Evolutionary conservation across 2,329 filamentous ascomycete species (phyloP).

Genomic region (Sarocladiaceae sp.): DNA sequence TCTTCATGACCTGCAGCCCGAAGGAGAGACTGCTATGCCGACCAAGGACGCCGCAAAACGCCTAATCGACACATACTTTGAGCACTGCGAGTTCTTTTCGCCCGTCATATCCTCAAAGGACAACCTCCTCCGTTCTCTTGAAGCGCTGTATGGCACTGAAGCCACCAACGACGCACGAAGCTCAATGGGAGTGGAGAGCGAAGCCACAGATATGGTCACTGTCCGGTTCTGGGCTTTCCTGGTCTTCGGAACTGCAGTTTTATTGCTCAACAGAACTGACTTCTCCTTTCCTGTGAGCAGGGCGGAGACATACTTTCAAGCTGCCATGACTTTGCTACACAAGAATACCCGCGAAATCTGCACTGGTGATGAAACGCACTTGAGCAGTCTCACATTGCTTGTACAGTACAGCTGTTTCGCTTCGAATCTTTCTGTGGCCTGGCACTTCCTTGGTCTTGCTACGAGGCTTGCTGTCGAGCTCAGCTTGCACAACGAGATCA

Average conservation of each 20-base stretch:
- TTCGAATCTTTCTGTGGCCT: slow-evolving; percentile 13
- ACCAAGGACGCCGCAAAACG: slow-evolving; percentile 6
- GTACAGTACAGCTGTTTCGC: slow-evolving; percentile 13
- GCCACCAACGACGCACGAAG: background rate
- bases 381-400: slow-evolving; percentile 13
- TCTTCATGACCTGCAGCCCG: slow-evolving; percentile 13
- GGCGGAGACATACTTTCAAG: slow-evolving; percentile 13
- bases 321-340: slow-evolving; percentile 10
- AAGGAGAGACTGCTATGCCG: slow-evolving; percentile 12
- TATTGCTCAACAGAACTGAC: slow-evolving; percentile 14
- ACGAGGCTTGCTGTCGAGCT: slow-evolving; percentile 13
- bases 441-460: slow-evolving; percentile 15
- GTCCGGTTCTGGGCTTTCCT: slow-evolving; percentile 11
- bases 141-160: slow-evolving; percentile 9
- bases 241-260: slow-evolving; percentile 12
- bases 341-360: slow-evolving; percentile 10
- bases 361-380: slow-evolving; percentile 13
- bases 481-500: slow-evolving; percentile 11
- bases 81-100: slow-evolving; percentile 24
- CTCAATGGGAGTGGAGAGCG: background rate
- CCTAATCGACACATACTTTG: slow-evolving; percentile 21
- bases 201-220: background rate
- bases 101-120: slow-evolving; percentile 18
- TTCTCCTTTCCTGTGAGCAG: slow-evolving; percentile 11
- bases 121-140: slow-evolving; percentile 11